Base-by-base conservation (phyloP, 305 asterid genomes). In the Fraxinus paxiana region DNA sequence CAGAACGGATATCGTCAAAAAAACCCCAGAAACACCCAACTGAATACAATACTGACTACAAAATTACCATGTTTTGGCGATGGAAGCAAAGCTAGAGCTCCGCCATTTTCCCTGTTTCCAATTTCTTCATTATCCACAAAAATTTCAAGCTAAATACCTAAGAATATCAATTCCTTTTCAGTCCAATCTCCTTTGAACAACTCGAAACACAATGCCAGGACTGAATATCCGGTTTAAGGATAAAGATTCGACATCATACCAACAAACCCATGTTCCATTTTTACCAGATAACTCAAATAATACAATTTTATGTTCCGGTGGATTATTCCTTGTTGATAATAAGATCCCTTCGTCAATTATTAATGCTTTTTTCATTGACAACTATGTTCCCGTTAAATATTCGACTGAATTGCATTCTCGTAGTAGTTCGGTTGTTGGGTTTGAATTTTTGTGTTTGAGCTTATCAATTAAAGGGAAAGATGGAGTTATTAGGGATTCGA, bases 381-480 rank as follows among this genome's bases (percentile, higher is more conserved):
- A 67, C 1, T 67, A 12, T 67, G 74, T 30, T 67, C 74, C 74
- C 37, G n/a, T 30, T 12, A 67, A 67, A 34, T 38, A 30, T 67
- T 67, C 37, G 34, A 67, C 41, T 6, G 74, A 67, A 67, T 67
- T 83, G 37, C 86, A 84, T 74, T 83, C 61, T 72, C 83, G 80
- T 76, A 77, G 83, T 59, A 88, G 78, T 24, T 76, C 86, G 79
- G 91, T 41, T 82, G 87, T 67, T 67, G 74, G 74, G 22, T 67
- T 67, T 73, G 86, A 83, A 0, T 92, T 93, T 82, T 82, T 94
- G 91, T 91, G 92, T 80, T 79, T 93, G 87, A 90, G 97, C 79
- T 83, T 92, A 85, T 91, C 98, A 3, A 54, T 81, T 17, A 84
- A 87, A 82, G 91, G 87, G 37, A 87, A 82, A 54, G 86, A 75